Base-by-base conservation (phyloP, 1,284 basidiomycete species). In the Naganishia sp. region DNA sequence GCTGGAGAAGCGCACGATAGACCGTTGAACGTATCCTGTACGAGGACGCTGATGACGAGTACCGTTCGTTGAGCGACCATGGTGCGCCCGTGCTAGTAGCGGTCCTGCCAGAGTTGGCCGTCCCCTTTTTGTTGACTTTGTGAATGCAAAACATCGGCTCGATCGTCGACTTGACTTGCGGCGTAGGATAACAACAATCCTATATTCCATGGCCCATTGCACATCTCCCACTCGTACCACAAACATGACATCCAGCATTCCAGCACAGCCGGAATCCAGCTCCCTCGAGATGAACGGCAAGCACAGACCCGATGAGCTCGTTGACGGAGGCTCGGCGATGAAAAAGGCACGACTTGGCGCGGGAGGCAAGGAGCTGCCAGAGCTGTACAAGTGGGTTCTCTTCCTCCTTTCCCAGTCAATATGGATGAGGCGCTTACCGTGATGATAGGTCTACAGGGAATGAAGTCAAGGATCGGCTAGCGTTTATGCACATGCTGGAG, bases 401-500 rank as follows among this genome's bases (percentile, higher is more conserved):
- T 41, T n/a, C 15, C 17, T 46, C 21, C 21, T 3, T 10, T 13
- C 18, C 63, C 10, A 13, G 17, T 21, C 45, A n/a, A 45, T 10
- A 39, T 41, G 13, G 5, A 49, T 25, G 6, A n/a, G 21, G n/a
- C 21, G 23, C 39, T 56, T 11, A 55, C 25, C 10, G 1, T 21
- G 42, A 0, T 76, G 84, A 1, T 89, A 75, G 75, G 23, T 81
- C 86, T 0, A 83, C 83, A 0, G 87, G 88, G 2, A 81, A 89
- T 69, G 75, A 73, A 32, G 82, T 84, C 9, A 73, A 79, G 6
- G 92, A 94, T 74, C 85, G 86, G 58, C 84, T 96, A 3, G 92
- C 89, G 0, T 95, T 95, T 76, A 88, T 96, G 67, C 93, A 96
- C 75, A 81, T 94, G 25, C 78, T 96, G 0, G 92, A 94, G 78